phyloP scores from a whole-genome alignment of 805 yeast genomes.

The Naumovozyma castellii region DNA sequence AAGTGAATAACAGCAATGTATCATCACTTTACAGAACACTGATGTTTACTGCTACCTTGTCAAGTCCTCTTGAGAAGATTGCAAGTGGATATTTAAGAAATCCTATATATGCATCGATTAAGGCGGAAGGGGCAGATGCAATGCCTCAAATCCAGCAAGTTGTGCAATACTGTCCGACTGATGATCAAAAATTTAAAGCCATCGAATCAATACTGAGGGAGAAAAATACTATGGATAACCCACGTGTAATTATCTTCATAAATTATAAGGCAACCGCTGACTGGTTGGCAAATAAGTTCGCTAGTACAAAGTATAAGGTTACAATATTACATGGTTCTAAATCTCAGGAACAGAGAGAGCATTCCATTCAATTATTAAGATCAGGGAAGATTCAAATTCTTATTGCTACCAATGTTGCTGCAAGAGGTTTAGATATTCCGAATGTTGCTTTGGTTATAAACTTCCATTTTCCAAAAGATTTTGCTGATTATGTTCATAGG shows the following conservation, averaged over 20 bases:
- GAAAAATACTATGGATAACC: slow-evolving; percentile 25
- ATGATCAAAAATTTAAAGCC: slow-evolving; percentile 37
- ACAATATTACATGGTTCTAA: slow-evolving; percentile 80
- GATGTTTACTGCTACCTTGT: slow-evolving; percentile 95
- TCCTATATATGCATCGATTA: slow-evolving; percentile 54
- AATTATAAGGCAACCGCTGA: slow-evolving; percentile 73
- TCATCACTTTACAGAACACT: slow-evolving; percentile 41
- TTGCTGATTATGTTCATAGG: slow-evolving; percentile 84
- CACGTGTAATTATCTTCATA: slow-evolving; percentile 73
- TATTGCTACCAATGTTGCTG: slow-evolving; percentile 92
- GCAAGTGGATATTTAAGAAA: slow-evolving; percentile 50
- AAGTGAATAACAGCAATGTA: slow-evolving; percentile 35
- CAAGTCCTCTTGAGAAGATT: slow-evolving; percentile 58
- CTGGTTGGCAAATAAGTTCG: slow-evolving; percentile 43
- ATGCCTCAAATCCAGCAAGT: slow-evolving; percentile 51
- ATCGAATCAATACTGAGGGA: slow-evolving; percentile 3
- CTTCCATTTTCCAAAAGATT: slow-evolving; percentile 67
- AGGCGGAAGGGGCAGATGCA: slow-evolving; percentile 47
- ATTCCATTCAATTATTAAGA: slow-evolving; percentile 54
- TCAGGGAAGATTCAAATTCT: slow-evolving; percentile 48
- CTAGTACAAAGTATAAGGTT: slow-evolving; percentile 36
- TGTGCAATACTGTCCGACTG: slow-evolving; percentile 43
- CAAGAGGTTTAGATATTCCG: slow-evolving; percentile 90
- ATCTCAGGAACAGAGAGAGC: slow-evolving; percentile 76
- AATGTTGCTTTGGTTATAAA: slow-evolving; percentile 78